Base-by-base conservation (phyloP, 2,329 filamentous ascomycete genomes). In the Pyrenophora tritici-repentis region DNA sequence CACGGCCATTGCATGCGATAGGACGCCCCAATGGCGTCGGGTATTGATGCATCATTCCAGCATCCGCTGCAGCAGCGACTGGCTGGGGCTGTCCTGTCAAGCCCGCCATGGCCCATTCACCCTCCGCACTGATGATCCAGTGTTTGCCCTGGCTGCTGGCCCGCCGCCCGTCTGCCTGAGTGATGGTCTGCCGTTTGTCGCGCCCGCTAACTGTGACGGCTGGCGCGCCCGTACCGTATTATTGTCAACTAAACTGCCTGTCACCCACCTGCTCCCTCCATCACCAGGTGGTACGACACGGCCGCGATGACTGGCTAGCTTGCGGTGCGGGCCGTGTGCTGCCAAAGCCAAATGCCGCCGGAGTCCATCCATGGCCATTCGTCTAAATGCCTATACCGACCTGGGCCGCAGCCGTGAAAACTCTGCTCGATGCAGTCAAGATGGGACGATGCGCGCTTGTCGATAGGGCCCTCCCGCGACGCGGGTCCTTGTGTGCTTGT, bases 21-120 rank as follows among this genome's bases (percentile, higher is more conserved):
- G 63, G 68, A 57, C 62, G 69, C 69, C 69, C 54, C 66, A 62
- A 59, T 48, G 53, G 42, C 55, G 66, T 71, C 67, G 68, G 70
- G 70, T 68, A 67, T 53, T 53, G 58, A 47, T 71, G 67, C 67
- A 69, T 60, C 61, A 65, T 51, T 51, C 42, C 57, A 52, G 46
- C 58, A 45, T 46, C 18, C 47, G 53, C 35, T 37, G 22, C 18
- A 31, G 22, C 35, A 59, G 47, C 56, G 61, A 70, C 62, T 66
- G 66, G 66, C 64, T 65, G 58, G 43, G 22, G 47, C 10, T 44
- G 55, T 52, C 44, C 50, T 39, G 52, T 45, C 47, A 57, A 42
- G 48, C 51, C 48, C 42, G 56, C 54, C 54, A 54, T 55, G 54
- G 47, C 56, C 53, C 45, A 53, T 55, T 47, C 41, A 44, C 39